Conservation (phyloP, 805 yeast genomes). For the Teunomyces kruisii region DNA sequence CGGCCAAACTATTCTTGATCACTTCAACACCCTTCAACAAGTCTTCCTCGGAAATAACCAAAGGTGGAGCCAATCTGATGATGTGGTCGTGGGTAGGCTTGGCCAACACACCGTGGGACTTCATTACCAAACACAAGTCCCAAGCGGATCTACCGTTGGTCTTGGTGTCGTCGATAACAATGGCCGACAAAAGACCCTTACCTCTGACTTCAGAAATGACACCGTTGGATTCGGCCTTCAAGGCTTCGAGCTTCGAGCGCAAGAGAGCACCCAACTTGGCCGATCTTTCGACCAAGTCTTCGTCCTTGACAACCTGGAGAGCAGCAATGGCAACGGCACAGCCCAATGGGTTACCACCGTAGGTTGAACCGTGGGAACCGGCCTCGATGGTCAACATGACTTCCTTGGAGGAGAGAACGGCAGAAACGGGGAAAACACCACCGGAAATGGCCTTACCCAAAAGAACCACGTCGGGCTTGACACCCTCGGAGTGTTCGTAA, state of each 20-base stretch:
- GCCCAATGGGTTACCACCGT: conserved; percentile 96
- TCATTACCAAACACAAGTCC: conserved; percentile 92
- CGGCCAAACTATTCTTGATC: conserved; percentile 58
- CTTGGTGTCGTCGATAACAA: conserved; percentile 82
- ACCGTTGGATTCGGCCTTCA: conserved; percentile 53
- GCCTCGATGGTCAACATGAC: conserved; percentile 89
- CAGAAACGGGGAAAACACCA: conserved; percentile 90
- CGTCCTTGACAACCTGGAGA: conserved; percentile 84
- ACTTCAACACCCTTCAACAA: conserved; percentile 75
- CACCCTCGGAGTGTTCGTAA: conserved; percentile 74
- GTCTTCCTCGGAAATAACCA: conserved; percentile 87
- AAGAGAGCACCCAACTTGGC: conserved; percentile 67
- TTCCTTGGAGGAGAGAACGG: conserved; percentile 85
- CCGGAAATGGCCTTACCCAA: conserved; percentile 96
- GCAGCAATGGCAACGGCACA: conserved; percentile 94
- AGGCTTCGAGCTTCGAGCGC: conserved; percentile 53
- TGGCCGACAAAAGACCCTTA: conserved; percentile 82
- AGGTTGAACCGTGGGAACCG: conserved; percentile 97
- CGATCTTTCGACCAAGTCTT: conserved; percentile 79
- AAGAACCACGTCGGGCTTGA: conserved; percentile 85
- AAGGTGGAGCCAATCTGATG: conserved; percentile 94
- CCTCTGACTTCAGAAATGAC: conserved; percentile 71
- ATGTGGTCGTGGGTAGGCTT: conserved; percentile 96
- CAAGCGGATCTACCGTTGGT: conserved; percentile 91
- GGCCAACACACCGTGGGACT: conserved; percentile 84